These are phyloP conservation scores for Candida dajiaensis DNA, from an alignment of 805 yeast species.

Conservation along the genomic window DNA sequence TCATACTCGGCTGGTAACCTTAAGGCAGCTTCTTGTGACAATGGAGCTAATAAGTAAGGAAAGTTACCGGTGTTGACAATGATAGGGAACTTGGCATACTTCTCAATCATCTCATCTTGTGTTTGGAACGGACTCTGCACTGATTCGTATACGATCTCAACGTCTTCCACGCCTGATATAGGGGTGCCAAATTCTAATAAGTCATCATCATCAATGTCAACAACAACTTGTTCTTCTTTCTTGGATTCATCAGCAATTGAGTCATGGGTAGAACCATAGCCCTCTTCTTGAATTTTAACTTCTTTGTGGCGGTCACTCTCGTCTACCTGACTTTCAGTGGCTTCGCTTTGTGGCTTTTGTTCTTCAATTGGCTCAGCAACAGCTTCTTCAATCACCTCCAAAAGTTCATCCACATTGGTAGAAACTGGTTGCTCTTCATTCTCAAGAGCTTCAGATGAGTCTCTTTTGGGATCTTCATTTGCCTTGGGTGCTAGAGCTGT, in stretches of 20 bases:
- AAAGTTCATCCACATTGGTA: neutral
- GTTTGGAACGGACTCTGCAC: neutral
- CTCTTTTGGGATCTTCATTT: neutral
- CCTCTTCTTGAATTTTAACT: neutral
- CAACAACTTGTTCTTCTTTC: neutral
- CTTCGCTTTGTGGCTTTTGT: neutral
- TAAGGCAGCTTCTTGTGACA: slow-evolving; percentile 1
- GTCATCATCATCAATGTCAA: slow-evolving; percentile 2
- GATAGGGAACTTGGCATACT: slow-evolving; percentile 10
- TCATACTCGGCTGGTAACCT: slow-evolving; percentile 9
- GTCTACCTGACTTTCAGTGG: neutral
- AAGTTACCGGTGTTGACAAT: slow-evolving; percentile 15
- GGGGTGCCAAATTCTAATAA: neutral
- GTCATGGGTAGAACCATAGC: neutral
- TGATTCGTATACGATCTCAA: neutral
- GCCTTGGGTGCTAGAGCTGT: neutral
- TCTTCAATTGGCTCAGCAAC: neutral
- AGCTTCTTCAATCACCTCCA: neutral
- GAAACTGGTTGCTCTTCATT: slow-evolving; percentile 5
- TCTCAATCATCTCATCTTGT: neutral
- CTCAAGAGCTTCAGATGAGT: neutral
- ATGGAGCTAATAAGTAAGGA: slow-evolving; percentile 18
- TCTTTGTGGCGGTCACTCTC: neutral
- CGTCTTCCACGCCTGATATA: neutral
- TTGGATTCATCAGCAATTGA: neutral